Conservation (phyloP, 1,284 basidiomycete species). For the Pyrrhoderma lamaoense region DNA sequence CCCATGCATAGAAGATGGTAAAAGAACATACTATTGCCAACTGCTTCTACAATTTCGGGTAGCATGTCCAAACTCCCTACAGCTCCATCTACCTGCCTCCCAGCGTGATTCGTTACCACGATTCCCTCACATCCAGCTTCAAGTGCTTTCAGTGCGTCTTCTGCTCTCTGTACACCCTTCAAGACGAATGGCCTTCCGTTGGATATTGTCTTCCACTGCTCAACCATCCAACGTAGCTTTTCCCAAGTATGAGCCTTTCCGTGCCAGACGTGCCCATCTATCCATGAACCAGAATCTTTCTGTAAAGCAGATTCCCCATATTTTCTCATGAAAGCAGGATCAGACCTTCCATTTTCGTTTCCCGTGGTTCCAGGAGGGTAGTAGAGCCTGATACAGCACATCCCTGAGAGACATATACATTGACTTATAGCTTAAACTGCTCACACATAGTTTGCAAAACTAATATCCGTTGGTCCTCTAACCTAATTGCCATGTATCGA, state of each 20-base stretch:
- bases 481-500: constrained; percentile 56
- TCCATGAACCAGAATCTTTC: constrained; percentile 46
- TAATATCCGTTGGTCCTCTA: constrained; percentile 53
- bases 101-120: constrained; percentile 55
- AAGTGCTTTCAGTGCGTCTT: constrained; percentile 31
- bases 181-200: constrained; percentile 47
- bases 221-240: constrained; percentile 46
- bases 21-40: constrained; percentile 36
- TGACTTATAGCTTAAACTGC: neutral
- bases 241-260: constrained; percentile 53
- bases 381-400: constrained; percentile 40
- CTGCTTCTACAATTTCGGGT: constrained; percentile 45
- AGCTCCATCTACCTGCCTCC: constrained; percentile 54
- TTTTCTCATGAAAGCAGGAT: constrained; percentile 47
- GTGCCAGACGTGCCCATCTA: constrained; percentile 47
- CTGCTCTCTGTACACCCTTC: constrained; percentile 38
- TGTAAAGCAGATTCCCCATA: constrained; percentile 35
- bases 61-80: constrained; percentile 47
- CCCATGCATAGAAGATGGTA: neutral
- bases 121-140: constrained; percentile 52
- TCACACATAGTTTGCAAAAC: constrained; percentile 42
- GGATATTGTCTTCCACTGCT: constrained; percentile 36
- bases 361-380: constrained; percentile 31
- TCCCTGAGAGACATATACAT: neutral
- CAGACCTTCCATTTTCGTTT: constrained; percentile 44